Conservation (phyloP, 169 alveolate species). For the Plasmodium adleri region DNA sequence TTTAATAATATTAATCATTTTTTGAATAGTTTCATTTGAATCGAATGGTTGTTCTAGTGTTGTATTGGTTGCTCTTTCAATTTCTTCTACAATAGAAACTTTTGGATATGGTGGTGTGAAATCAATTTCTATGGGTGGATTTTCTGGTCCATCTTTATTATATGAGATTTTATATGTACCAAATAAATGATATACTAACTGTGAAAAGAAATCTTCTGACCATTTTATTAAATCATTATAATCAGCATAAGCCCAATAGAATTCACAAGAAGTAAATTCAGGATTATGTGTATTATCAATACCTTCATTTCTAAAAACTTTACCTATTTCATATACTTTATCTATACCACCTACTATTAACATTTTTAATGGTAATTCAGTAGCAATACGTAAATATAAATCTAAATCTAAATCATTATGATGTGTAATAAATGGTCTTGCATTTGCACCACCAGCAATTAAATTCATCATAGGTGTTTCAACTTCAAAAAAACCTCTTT, state of each 20-base stretch:
- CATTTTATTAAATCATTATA: constrained; percentile 96
- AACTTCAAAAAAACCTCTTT: constrained; percentile 96
- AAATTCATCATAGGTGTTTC: constrained; percentile 99
- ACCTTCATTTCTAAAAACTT: constrained; percentile 99
- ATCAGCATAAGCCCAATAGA: constrained; percentile 98
- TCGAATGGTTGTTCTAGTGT: constrained; percentile 85
- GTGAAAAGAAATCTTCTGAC: constrained; percentile 96
- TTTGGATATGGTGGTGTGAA: constrained; percentile 98
- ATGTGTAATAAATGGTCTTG: constrained; percentile 98
- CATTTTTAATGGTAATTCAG: constrained; percentile 98
- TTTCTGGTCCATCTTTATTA: constrained; percentile 97
- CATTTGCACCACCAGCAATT: constrained; percentile 98
- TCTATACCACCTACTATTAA: constrained; percentile 98
- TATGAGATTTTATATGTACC: constrained; percentile 95
- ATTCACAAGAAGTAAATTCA: constrained; percentile 99
- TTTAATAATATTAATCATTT: constrained; percentile 78
- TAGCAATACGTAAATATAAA: constrained; percentile 98
- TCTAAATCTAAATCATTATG: constrained; percentile 97
- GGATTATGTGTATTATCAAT: constrained; percentile 99
- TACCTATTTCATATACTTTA: constrained; percentile 99
- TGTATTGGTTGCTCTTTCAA: constrained; percentile 88
- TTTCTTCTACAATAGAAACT: constrained; percentile 90
- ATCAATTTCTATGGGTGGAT: constrained; percentile 94
- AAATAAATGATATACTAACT: constrained; percentile 88
- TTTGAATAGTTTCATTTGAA: constrained; percentile 74